These are phyloP conservation scores for Eleusine coracana DNA, from an alignment of 176 grass and related monocot genomes.

Conservation along the genomic window DNA sequence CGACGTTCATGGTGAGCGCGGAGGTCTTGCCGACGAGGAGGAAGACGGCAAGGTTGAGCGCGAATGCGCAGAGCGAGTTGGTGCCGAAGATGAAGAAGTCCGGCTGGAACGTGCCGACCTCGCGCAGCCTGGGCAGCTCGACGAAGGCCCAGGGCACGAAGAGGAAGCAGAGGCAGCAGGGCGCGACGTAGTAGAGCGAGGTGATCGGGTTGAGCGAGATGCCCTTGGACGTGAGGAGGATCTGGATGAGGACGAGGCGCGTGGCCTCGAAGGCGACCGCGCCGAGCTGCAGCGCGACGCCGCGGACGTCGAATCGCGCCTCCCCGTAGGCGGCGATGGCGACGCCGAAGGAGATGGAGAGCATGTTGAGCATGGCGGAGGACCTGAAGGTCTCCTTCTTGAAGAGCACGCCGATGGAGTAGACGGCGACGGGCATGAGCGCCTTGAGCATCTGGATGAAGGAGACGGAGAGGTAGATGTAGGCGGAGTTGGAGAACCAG, in stretches of 20 bases:
- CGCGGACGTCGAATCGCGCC: conserved; percentile 65
- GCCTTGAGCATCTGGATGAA: conserved; percentile 99
- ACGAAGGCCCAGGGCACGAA: conserved; percentile 73
- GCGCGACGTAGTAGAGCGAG: conserved; percentile 95
- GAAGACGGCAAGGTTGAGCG: conserved; percentile 89
- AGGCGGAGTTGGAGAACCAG: conserved; percentile 98
- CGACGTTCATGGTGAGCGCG: conserved; percentile 94
- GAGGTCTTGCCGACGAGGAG: conserved; percentile 92
- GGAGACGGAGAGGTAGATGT: conserved; percentile 99
- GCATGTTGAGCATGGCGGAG: conserved; percentile 89
- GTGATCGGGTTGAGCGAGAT: conserved; percentile 98
- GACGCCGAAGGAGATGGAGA: conserved; percentile 92
- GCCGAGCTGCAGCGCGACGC: conserved; percentile 78
- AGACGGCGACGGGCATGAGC: conserved; percentile 95
- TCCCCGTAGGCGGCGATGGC: conserved; percentile 88
- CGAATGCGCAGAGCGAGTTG: conserved; percentile 88
- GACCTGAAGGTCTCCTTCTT: conserved; percentile 79
- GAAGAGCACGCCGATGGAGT: conserved; percentile 84
- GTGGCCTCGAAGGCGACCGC: conserved; percentile 93
- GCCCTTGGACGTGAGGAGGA: conserved; percentile 96
- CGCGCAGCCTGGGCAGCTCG: conserved; percentile 76
- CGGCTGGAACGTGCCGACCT: conserved; percentile 61
- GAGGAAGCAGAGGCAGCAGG: conserved; percentile 81
- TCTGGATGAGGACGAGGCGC: conserved; percentile 89
- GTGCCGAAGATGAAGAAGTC: conserved; percentile 78